Base-by-base conservation (phyloP, 345 rosid species). In the Linum tenue region DNA sequence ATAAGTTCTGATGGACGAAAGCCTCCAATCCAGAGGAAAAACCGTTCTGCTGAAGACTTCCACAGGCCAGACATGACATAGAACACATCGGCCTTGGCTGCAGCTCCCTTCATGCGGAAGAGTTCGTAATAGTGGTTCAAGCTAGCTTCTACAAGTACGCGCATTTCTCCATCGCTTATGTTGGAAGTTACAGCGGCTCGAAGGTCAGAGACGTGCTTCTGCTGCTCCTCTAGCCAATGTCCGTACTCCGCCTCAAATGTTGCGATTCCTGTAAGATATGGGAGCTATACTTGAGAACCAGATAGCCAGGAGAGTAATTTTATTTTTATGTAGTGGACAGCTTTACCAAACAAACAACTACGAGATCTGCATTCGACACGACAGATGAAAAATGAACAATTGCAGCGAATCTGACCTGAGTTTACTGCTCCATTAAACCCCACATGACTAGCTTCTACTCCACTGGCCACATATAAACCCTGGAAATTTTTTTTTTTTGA, bases 21-120 rank as follows among this genome's bases (percentile, higher is more conserved):
- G 44, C 99, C 99, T 35, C 97, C 99, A 1, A 94, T 86, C 99
- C 99, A 94, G 37, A 79, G 76, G 83, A 94, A 94, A 68, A 90
- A 85, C n/a, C 92, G 79, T 78, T 94, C 99, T 8, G 97, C 84
- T 0, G 95, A 69, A 17, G 99, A 78, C 72, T 80, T 90, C 99
- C 99, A 94, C 86, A 84, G 61, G 37, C 99, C 99, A 0, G 79
- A 83, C 81, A 94, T 90, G 67, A 94, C 62, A 64, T 85, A 90
- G 68, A 88, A 90, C 38, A 90, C 96, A 70, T 94, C 96, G 37
- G 82, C 72, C 75, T 81, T 85, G 5, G 99, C 87, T 43, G 90
- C 95, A 1, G 76, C 42, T 58, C 96, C 74, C 77, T 94, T 94
- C 95, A 86, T 76, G 39, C 77, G 81, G 80, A 94, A 90, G 70